phyloP scores from a whole-genome alignment of 306 rosid species.

The Cicer pinnatifidum region DNA sequence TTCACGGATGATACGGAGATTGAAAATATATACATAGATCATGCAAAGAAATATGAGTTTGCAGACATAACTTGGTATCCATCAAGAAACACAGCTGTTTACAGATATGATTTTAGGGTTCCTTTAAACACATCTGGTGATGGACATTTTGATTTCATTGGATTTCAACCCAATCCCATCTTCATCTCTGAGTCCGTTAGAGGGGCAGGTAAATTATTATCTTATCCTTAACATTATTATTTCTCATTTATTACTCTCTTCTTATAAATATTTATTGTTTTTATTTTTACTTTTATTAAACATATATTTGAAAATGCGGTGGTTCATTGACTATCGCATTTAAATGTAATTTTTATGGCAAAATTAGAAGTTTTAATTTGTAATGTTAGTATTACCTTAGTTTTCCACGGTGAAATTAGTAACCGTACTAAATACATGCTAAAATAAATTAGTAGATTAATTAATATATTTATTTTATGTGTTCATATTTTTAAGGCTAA shows the following conservation, averaged over 20 bases:
- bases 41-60: constrained; percentile 68
- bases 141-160: constrained; percentile 66
- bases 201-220: constrained; percentile 53
- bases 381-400: no score
- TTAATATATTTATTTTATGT: no score
- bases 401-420: no score
- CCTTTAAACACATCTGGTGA: constrained; percentile 56
- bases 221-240: no score
- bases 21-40: constrained; percentile 55
- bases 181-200: constrained; percentile 57
- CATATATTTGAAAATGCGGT: no score
- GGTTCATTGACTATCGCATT: no score
- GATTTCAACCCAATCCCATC: constrained; percentile 64
- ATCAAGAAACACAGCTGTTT: constrained; percentile 60
- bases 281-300: background rate
- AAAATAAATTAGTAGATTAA: no score
- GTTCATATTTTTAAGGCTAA: no score
- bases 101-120: constrained; percentile 71
- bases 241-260: no score
- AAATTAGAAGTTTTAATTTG: no score
- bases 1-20: constrained; percentile 53
- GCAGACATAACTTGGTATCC: constrained; percentile 85
- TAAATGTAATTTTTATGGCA: no score
- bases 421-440: no score
- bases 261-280: background rate